A percentile compares a stretch with the other conserved stretches of the same genome.
phyloP scores from a whole-genome alignment of 768 basidiomycete species.

The Nidula microcarpa region DNA sequence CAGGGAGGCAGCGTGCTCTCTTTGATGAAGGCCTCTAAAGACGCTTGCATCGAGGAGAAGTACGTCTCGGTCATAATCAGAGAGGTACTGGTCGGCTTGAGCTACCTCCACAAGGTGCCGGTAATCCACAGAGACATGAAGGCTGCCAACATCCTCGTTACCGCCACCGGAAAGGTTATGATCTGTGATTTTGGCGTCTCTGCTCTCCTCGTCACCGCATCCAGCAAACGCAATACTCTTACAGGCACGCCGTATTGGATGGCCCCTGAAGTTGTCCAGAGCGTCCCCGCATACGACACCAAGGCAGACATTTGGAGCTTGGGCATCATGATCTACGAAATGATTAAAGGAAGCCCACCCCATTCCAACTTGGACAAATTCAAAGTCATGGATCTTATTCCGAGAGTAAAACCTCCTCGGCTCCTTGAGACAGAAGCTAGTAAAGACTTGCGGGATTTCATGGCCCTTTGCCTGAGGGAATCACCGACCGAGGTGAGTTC shows the following conservation, averaged over 20 bases:
- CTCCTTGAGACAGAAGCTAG: constrained; percentile 76
- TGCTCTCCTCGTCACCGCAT: constrained; percentile 77
- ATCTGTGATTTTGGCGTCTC: constrained; percentile 99
- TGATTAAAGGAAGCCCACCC: constrained; percentile 95
- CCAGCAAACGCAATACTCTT: constrained; percentile 92
- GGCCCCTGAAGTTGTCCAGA: constrained; percentile 96
- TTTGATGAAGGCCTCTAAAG: constrained; percentile 83
- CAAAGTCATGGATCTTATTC: constrained; percentile 86
- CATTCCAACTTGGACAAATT: constrained; percentile 85
- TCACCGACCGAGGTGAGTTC: constrained; percentile 68
- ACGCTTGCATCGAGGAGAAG: constrained; percentile 80
- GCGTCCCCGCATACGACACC: constrained; percentile 87
- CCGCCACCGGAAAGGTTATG: constrained; percentile 84
- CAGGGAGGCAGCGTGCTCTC: constrained; percentile 92
- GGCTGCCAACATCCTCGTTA: constrained; percentile 93
- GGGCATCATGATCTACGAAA: constrained; percentile 94
- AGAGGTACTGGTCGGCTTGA: constrained; percentile 84
- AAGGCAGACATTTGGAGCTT: constrained; percentile 99
- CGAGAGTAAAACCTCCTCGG: constrained; percentile 78
- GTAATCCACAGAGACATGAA: constrained; percentile 99
- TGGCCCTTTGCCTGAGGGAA: constrained; percentile 78
- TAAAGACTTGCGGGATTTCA: constrained; percentile 86
- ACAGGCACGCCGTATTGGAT: constrained; percentile 99
- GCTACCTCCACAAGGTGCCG: constrained; percentile 88
- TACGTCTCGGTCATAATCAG: constrained; percentile 85